These are phyloP conservation scores for Colletotrichum tofieldiae DNA, from an alignment of 2,329 filamentous ascomycete genomes.

Conservation along the genomic window DNA sequence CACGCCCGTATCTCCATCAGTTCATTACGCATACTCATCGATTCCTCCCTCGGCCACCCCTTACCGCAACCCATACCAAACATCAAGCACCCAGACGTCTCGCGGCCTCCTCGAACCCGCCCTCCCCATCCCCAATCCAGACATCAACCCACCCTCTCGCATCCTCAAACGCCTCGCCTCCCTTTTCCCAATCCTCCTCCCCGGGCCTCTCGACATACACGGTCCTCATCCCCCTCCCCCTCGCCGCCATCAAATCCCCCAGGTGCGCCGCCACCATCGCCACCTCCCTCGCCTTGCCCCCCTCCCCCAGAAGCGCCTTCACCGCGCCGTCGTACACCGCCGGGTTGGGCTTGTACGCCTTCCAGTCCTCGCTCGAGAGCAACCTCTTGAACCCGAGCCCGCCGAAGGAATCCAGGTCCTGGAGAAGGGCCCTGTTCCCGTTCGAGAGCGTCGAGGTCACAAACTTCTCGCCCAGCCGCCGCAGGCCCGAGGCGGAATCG, in stretches of 20 bases:
- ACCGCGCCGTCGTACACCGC: slow-evolving; percentile 79
- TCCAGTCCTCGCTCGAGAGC: slow-evolving; percentile 79
- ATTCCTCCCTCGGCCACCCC: not conserved
- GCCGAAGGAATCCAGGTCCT: slow-evolving; percentile 74
- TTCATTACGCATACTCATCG: not conserved
- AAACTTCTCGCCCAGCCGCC: slow-evolving; percentile 66
- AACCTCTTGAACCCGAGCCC: slow-evolving; percentile 74
- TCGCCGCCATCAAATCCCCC: slow-evolving; percentile 77
- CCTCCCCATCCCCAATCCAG: slow-evolving; percentile 54
- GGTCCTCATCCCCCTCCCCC: slow-evolving; percentile 75
- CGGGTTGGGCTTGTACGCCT: slow-evolving; percentile 81
- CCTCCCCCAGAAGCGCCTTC: slow-evolving; percentile 60
- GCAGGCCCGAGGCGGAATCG: slow-evolving; percentile 73
- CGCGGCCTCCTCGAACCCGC: slow-evolving; percentile 52
- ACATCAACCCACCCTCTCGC: slow-evolving; percentile 62
- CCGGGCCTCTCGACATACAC: slow-evolving; percentile 79
- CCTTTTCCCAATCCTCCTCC: slow-evolving; percentile 75
- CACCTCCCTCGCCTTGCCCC: slow-evolving; percentile 72
- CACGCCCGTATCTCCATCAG: not conserved
- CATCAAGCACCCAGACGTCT: slow-evolving; percentile 45
- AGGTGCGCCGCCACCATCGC: slow-evolving; percentile 86
- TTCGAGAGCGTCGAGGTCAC: slow-evolving; percentile 81
- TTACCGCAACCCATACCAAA: not conserved
- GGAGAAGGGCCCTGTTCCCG: slow-evolving; percentile 77
- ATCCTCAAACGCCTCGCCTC: slow-evolving; percentile 66